Conservation (phyloP, 192 early-diverging fungal genomes). For the Bifiguratus adelaidae region DNA sequence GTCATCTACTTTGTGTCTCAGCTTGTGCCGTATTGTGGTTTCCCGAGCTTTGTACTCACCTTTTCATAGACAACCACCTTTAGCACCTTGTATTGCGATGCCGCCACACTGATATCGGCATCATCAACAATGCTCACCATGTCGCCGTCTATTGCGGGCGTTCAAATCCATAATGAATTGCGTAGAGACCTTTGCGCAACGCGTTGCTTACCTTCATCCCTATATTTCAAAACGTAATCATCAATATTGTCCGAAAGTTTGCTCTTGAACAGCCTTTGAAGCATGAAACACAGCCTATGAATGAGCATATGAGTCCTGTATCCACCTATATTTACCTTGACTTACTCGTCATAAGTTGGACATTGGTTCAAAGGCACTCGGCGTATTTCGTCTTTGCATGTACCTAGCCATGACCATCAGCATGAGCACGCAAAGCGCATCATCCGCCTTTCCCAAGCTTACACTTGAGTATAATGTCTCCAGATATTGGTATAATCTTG, state of each 20-base stretch:
- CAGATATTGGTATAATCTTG: not conserved
- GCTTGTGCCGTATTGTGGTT: not conserved
- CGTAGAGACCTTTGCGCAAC: conserved; percentile 6
- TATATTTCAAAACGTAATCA: conserved; percentile 30
- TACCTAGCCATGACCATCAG: conserved; percentile 16
- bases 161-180: not conserved
- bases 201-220: conserved; percentile 26
- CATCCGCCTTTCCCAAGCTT: not conserved
- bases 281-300: conserved; percentile 31
- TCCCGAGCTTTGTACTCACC: not conserved
- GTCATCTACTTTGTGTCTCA: not conserved
- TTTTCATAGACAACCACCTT: conserved; percentile 32
- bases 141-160: conserved; percentile 27
- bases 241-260: conserved; percentile 21
- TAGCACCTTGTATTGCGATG: conserved; percentile 26
- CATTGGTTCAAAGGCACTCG: conserved; percentile 34
- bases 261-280: conserved; percentile 26
- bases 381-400: conserved; percentile 27
- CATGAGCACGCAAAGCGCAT: not conserved
- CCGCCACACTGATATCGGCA: conserved; percentile 33
- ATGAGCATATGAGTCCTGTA: too few relatives aligned
- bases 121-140: conserved; percentile 36
- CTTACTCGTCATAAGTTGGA: conserved; percentile 34
- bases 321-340: not conserved
- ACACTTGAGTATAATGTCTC: conserved; percentile 26